phyloP scores from a whole-genome alignment of 495 filamentous ascomycete genomes.

The Aspergillus avenaceus region DNA sequence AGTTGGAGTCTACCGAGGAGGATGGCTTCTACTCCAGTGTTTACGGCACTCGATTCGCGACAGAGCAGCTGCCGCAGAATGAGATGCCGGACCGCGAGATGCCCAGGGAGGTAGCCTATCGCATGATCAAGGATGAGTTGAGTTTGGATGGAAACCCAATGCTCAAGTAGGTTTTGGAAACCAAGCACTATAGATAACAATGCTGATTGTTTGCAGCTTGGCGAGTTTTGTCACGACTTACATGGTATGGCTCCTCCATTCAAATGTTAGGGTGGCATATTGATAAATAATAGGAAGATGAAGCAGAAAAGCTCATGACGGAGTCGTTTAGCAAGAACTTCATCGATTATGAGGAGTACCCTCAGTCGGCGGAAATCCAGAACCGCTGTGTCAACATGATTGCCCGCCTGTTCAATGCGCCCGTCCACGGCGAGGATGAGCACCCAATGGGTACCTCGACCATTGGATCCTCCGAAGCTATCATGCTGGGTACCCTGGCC shows the following conservation, averaged over 20 bases:
- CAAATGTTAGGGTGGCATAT: not conserved
- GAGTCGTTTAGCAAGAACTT: slow-evolving; percentile 85
- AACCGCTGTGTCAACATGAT: slow-evolving; percentile 89
- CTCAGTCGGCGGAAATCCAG: slow-evolving; percentile 77
- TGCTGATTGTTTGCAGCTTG: slow-evolving; percentile 44
- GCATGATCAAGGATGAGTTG: slow-evolving; percentile 93
- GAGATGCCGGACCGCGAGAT: slow-evolving; percentile 90
- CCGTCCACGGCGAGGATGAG: slow-evolving; percentile 45
- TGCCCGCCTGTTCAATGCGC: slow-evolving; percentile 74
- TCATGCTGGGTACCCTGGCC: slow-evolving; percentile 83
- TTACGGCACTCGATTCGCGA: slow-evolving; percentile 79
- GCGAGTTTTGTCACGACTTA: slow-evolving; percentile 84
- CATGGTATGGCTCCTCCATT: slow-evolving; percentile 54
- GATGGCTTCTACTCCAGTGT: slow-evolving; percentile 68
- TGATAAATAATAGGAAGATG: slow-evolving; percentile 57
- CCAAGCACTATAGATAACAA: not conserved
- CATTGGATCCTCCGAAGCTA: slow-evolving; percentile 83
- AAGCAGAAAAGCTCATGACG: slow-evolving; percentile 82
- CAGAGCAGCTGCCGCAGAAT: slow-evolving; percentile 68
- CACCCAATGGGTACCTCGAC: slow-evolving; percentile 76
- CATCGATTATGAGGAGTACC: slow-evolving; percentile 85
- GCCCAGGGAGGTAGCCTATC: slow-evolving; percentile 85
- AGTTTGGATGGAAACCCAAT: slow-evolving; percentile 47
- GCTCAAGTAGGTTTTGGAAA: not conserved
- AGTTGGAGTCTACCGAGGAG: slow-evolving; percentile 36